phyloP scores from a whole-genome alignment of 2,329 filamentous ascomycete genomes.

The Clonostachys rosea region DNA sequence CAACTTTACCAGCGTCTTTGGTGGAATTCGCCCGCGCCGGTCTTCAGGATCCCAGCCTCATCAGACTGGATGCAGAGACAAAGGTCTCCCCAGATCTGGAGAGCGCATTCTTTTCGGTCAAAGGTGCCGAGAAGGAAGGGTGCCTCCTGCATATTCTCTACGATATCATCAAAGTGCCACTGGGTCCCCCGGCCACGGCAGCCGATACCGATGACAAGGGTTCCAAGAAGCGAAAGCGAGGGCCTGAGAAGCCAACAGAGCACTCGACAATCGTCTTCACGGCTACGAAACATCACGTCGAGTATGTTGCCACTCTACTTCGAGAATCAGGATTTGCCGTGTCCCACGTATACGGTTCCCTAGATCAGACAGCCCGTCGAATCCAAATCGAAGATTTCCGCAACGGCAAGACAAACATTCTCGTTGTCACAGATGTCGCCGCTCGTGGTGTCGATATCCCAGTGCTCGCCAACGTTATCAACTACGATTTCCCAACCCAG shows the following conservation, averaged over 20 bases:
- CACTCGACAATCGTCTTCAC: conserved; percentile 95
- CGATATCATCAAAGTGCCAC: conserved; percentile 89
- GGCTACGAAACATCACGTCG: conserved; percentile 95
- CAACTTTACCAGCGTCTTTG: conserved; percentile 86
- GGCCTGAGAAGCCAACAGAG: conserved; percentile 65
- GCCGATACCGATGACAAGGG: conserved; percentile 36
- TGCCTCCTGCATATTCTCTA: conserved; percentile 84
- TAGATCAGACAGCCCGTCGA: conserved; percentile 90
- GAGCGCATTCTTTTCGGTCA: conserved; percentile 90
- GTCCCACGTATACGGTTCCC: conserved; percentile 89
- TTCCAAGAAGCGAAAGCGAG: conserved; percentile 70
- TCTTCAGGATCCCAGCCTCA: conserved; percentile 83
- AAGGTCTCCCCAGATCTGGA: conserved; percentile 97
- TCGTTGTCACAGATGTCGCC: conserved; percentile 95
- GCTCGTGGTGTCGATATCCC: conserved; percentile 98
- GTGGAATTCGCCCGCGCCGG: conserved; percentile 95
- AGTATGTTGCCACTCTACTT: conserved; percentile 84
- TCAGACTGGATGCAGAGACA: conserved; percentile 88
- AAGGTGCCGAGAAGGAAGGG: conserved; percentile 90
- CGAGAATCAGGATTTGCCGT: conserved; percentile 77
- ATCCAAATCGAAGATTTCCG: conserved; percentile 91
- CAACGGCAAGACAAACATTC: conserved; percentile 75
- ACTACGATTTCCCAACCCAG: conserved; percentile 96
- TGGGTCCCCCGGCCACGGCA: conserved; percentile 51
- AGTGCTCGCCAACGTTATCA: conserved; percentile 92